Evolutionary conservation across 805 yeast species (phyloP).

Genomic region (Saccharomyces jurei): DNA sequence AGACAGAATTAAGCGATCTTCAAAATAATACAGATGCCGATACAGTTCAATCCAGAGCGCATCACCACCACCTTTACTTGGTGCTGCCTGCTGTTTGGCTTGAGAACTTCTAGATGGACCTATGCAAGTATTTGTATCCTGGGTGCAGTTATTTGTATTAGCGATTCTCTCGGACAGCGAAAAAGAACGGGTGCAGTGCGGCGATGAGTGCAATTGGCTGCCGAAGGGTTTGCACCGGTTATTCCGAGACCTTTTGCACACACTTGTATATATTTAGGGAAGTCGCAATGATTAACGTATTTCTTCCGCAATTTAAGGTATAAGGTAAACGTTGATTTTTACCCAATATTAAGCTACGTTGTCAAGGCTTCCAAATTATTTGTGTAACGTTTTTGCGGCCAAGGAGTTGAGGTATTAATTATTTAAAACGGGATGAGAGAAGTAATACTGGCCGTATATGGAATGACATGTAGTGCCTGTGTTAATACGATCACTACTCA

Average conservation of each 20-base stretch:
- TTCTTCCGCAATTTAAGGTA: neutral
- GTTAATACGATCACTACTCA: constrained; percentile 56
- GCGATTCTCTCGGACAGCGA: neutral
- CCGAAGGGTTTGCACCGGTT: neutral
- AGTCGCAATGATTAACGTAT: neutral
- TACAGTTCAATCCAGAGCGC: neutral
- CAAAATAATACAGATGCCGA: neutral
- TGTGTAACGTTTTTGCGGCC: neutral
- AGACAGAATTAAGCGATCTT: neutral
- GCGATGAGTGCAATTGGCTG: neutral
- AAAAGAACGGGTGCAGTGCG: neutral
- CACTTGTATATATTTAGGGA: neutral
- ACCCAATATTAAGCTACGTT: neutral
- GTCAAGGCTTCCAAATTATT: neutral
- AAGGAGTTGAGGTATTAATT: neutral
- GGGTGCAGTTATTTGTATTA: neutral
- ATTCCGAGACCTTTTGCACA: neutral
- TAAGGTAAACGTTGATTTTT: neutral
- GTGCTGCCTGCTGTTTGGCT: neutral
- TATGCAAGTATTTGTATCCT: neutral
- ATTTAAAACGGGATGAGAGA: constrained; percentile 6
- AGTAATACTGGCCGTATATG: constrained; percentile 34
- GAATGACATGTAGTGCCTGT: constrained; percentile 94
- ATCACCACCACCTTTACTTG: neutral
- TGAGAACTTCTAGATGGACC: neutral